Evolutionary conservation across 805 yeast genomes (phyloP), one percentile per base, ranked within the genome.

Genomic region (Debaryomyces hansenii): DNA sequence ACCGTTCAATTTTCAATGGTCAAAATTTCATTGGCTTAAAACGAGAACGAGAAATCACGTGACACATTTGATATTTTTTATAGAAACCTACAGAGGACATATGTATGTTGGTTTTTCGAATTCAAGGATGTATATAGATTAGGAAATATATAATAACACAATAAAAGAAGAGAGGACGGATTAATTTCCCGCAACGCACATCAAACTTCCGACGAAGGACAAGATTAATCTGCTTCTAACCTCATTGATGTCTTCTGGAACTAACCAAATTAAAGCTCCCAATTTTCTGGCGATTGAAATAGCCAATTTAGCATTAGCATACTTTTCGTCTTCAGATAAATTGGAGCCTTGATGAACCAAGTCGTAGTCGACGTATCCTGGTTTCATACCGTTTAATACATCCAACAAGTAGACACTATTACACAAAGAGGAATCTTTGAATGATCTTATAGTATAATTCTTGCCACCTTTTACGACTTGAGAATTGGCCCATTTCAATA

Each of bases 191-290:
- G 64, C 66, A 33, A 69, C 68, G 29, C 66, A 63, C 99, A 94
- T 94, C 68, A 94, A 80, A 42, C 97, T 89, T 44, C 97, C 99
- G 51, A 94, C 89, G 66, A 94, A 94, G 0, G 98, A 90, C 65
- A 90, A 80, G 47, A 94, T 87, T 72, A 94, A 83, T 67, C 98
- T 83, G 38, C 96, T 80, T 70, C 98, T 87, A 37, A 94, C 97
- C 72, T 92, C 98, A 59, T 85, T 87, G 60, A 94, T 94, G 72
- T 94, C 99, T 69, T 94, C 99, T n/a, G 99, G 99, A n/a, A 94
- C 97, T 57, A 94, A 79, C 97, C 97, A 94, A 61, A 94, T 94
- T 64, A 94, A 82, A 35, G 97, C 99, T 51, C 99, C 99, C 57
- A 94, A 74, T 70, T 94, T 94, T 79, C 99, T 87, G 31, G 99